Base-by-base conservation (phyloP, 495 filamentous ascomycete genomes). In the Penicillium ucsense region DNA sequence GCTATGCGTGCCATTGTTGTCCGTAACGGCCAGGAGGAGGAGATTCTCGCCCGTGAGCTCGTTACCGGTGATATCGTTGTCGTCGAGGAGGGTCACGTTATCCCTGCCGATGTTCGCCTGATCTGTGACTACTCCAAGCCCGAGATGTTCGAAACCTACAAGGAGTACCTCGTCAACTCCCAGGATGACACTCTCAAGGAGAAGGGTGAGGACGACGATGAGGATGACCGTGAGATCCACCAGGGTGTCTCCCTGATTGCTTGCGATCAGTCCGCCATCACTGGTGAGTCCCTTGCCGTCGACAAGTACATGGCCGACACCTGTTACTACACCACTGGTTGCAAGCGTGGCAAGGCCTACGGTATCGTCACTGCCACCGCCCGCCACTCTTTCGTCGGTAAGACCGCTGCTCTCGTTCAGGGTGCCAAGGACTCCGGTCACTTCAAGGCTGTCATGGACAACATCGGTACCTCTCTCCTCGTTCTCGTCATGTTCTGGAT, bases 391-490 rank as follows among this genome's bases (percentile, higher is more conserved):
- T 86, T 86, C 72, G 82, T 85, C 62, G 83, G 83, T 66, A 78
- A 79, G 60, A 86, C 82, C 47, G 83, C 83, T 53, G 73, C 75
- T 58, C 74, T 85, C 43, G 83, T 86, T 11, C 76, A 85, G 62
- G 82, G 82, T 53, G 82, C 83, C 54, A 69, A 83, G 61, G 83
- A 85, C 63, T 68, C 75, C 46, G 83, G 82, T 74, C 83, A 86
- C 70, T 86, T 86, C 79, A 86, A 86, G 71, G 82, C 82, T 54
- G 84, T 86, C 74, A 86, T 86, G 83, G 81, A 86, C 77, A 81
- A 78, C 62, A 86, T 86, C 51, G 82, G 83, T 68, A 94, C 88
- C 51, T 65, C 77, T 46, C 72, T 85, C 34, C 70, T 85, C 49
- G 82, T 86, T 59, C 69, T 86, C 45, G 83, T 86, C 68, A 80